Percentiles rank a stretch among this genome's conserved stretches.
These are phyloP conservation scores for Phytophthora sp. DNA, from an alignment of 352 stramenopile genomes.

Conservation along the genomic window DNA sequence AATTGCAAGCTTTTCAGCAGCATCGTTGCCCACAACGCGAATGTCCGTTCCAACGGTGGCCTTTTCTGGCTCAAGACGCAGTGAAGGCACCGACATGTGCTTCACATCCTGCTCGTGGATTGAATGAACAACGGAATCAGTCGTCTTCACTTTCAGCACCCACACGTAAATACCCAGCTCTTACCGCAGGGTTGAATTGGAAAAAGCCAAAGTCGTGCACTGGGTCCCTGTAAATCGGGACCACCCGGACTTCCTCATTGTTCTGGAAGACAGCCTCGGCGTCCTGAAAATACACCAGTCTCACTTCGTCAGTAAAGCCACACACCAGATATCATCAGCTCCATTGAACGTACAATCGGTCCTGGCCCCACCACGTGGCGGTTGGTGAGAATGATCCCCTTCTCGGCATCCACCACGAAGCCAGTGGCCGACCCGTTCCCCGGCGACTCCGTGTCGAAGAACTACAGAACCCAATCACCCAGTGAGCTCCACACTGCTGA, in stretches of 20 bases:
- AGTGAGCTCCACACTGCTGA: constrained; percentile 4
- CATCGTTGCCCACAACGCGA: constrained; percentile 93
- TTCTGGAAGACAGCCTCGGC: constrained; percentile 93
- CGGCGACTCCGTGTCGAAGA: constrained; percentile 90
- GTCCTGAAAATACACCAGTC: constrained; percentile 44
- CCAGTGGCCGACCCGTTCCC: constrained; percentile 91
- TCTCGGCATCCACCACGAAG: constrained; percentile 92
- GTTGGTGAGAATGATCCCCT: constrained; percentile 94
- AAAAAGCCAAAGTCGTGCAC: constrained; percentile 95
- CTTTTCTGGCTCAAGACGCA: constrained; percentile 83
- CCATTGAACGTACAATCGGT: constrained; percentile 64
- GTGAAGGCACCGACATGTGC: constrained; percentile 79
- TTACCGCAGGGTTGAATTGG: constrained; percentile 85
- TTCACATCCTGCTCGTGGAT: constrained; percentile 85
- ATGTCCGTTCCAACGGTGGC: constrained; percentile 93
- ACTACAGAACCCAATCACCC: constrained; percentile 49
- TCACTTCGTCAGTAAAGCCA: background rate
- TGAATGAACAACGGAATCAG: background rate
- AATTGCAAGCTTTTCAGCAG: constrained; percentile 92
- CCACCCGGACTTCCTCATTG: constrained; percentile 93
- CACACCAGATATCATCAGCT: background rate
- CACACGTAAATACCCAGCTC: constrained; percentile 1
- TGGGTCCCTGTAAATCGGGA: constrained; percentile 92
- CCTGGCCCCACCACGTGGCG: constrained; percentile 91
- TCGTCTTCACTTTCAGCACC: too few species aligned